Evolutionary conservation across 805 yeast species (phyloP).

Genomic region (Cyberlindnera petersonii): DNA sequence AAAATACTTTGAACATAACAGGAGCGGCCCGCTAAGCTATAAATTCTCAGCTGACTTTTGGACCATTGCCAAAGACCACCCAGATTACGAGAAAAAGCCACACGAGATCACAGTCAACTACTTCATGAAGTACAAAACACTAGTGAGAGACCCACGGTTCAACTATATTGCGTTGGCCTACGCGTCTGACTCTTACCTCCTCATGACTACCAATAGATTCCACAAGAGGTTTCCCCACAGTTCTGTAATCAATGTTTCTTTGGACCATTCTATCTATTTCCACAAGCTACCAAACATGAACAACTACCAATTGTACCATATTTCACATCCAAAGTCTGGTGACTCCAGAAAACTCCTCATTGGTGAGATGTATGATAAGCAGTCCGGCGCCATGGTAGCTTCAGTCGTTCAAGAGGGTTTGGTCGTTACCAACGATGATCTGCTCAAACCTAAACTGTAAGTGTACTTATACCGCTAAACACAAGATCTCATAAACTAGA

Average conservation of each 20-base stretch:
- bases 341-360: conserved; percentile 52
- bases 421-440: conserved; percentile 27
- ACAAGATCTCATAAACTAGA: too few species aligned
- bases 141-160: conserved; percentile 31
- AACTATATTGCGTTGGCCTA: conserved; percentile 57
- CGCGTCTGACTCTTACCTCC: conserved; percentile 53
- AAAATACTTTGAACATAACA: conserved; percentile 32
- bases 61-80: conserved; percentile 20
- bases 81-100: conserved; percentile 15
- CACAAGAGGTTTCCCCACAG: conserved; percentile 43
- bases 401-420: conserved; percentile 66
- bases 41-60: conserved; percentile 34
- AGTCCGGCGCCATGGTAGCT: conserved; percentile 45
- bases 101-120: conserved; percentile 20
- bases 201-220: conserved; percentile 49
- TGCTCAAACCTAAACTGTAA: conserved; percentile 11
- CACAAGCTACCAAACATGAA: conserved; percentile 47
- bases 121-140: conserved; percentile 15
- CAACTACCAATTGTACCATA: conserved; percentile 50
- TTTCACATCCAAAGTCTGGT: conserved; percentile 45
- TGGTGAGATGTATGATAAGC: conserved; percentile 48
- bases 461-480: background rate
- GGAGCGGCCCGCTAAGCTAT: conserved; percentile 31
- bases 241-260: conserved; percentile 50
- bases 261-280: conserved; percentile 67